phyloP scores from a whole-genome alignment of 2,329 filamentous ascomycete genomes.

The Talaromyces sp. region DNA sequence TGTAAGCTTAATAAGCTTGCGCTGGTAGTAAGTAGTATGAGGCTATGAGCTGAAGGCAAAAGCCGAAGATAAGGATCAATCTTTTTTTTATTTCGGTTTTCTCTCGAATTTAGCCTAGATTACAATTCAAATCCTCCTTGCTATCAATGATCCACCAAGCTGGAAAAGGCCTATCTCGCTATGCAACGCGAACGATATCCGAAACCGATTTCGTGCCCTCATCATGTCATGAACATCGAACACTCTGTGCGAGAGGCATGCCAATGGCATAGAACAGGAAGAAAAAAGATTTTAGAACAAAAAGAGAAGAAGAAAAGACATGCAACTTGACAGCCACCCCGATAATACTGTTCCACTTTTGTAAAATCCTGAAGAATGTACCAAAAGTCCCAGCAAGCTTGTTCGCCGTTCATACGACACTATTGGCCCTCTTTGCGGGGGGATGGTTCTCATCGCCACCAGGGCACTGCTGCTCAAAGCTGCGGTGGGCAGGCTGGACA shows the following conservation, averaged over 20 bases:
- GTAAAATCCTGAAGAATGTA: background rate
- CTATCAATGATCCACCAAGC: background rate
- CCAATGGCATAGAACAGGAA: background rate
- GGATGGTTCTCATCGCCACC: background rate
- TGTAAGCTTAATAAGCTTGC: background rate
- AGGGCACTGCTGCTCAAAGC: background rate
- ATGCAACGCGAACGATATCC: background rate
- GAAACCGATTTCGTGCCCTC: background rate
- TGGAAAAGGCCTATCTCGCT: background rate
- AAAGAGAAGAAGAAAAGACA: background rate
- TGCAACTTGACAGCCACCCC: background rate
- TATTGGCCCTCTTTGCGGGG: background rate
- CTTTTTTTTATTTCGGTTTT: background rate
- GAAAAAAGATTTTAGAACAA: background rate
- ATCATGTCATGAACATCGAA: background rate
- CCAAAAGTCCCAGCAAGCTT: background rate
- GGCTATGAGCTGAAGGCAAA: too few species aligned
- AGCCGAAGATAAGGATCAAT: background rate
- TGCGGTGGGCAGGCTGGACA: slow-evolving; percentile 3
- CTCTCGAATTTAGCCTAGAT: background rate
- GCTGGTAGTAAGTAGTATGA: too few species aligned
- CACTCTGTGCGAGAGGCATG: background rate
- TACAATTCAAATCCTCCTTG: background rate
- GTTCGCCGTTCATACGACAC: background rate
- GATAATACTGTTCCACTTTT: background rate